These are phyloP conservation scores for Whalleya microplaca DNA, from an alignment of 2,329 filamentous ascomycete genomes.

Conservation along the genomic window DNA sequence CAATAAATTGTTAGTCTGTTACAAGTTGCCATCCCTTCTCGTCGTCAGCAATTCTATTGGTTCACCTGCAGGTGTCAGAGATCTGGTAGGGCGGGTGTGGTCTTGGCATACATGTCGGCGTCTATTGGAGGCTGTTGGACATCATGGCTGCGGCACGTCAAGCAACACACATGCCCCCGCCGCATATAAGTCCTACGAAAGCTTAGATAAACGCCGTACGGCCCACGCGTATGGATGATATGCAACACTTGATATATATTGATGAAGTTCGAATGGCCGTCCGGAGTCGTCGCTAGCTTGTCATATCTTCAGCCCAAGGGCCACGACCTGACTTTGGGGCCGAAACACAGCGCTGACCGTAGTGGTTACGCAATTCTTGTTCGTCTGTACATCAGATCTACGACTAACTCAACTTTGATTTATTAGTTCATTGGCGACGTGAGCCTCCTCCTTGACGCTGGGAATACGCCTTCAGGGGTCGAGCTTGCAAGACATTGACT, in stretches of 20 bases:
- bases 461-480: neutral
- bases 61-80: slow-evolving; percentile 12
- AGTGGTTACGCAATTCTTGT: neutral
- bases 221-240: neutral
- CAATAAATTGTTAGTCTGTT: slow-evolving; percentile 8
- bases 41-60: neutral
- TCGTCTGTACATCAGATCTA: neutral
- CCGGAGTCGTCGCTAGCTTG: neutral
- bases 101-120: slow-evolving; percentile 18
- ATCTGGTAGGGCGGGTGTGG: slow-evolving; percentile 4
- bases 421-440: neutral
- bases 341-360: neutral
- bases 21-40: slow-evolving; percentile 9
- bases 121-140: slow-evolving; percentile 18
- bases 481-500: neutral
- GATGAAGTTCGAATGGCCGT: too few species aligned
- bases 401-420: neutral
- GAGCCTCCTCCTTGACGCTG: neutral
- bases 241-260: neutral
- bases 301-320: neutral
- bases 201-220: slow-evolving; percentile 6
- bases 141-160: slow-evolving; percentile 7
- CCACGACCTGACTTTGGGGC: too few species aligned
- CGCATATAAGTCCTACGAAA: slow-evolving; percentile 4
- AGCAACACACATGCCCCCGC: slow-evolving; percentile 10